phyloP scores from a whole-genome alignment of 164 flowering plant species.

The Umbellularia californica region DNA sequence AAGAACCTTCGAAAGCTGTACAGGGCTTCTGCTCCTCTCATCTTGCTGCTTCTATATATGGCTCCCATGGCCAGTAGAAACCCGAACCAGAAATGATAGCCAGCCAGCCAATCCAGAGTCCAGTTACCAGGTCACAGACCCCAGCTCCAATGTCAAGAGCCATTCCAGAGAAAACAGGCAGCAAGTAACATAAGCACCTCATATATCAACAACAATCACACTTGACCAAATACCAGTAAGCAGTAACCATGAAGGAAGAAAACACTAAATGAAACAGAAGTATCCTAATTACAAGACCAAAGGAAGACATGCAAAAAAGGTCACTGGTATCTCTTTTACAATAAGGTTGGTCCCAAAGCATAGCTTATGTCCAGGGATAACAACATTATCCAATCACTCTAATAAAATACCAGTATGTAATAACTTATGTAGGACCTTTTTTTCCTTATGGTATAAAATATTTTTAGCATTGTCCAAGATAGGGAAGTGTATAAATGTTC shows the following conservation, averaged over 20 bases:
- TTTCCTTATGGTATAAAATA: too few species aligned
- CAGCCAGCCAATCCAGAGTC: slow-evolving; percentile 54
- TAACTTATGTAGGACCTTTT: too few species aligned
- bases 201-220: slow-evolving; percentile 3
- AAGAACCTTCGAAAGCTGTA: slow-evolving; percentile 91
- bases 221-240: background rate
- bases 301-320: too few species aligned
- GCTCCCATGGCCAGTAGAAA: slow-evolving; percentile 80
- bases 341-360: too few species aligned
- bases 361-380: too few species aligned
- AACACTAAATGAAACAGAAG: background rate
- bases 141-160: slow-evolving; percentile 98
- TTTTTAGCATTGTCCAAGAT: background rate
- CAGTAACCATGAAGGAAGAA: background rate
- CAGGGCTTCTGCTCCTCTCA: slow-evolving; percentile 74
- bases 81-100: slow-evolving; percentile 47
- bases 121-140: slow-evolving; percentile 68
- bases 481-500: too few species aligned
- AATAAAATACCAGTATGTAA: too few species aligned
- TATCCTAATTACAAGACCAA: too few species aligned
- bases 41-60: slow-evolving; percentile 61
- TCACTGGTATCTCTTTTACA: too few species aligned
- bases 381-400: too few species aligned
- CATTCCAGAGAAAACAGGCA: slow-evolving; percentile 66
- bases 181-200: slow-evolving; percentile 68